A percentile compares a stretch with the other conserved stretches of the same genome.
Conservation (phyloP, 164 flowering plant genomes). For the Magnolia kwangsiensis region DNA sequence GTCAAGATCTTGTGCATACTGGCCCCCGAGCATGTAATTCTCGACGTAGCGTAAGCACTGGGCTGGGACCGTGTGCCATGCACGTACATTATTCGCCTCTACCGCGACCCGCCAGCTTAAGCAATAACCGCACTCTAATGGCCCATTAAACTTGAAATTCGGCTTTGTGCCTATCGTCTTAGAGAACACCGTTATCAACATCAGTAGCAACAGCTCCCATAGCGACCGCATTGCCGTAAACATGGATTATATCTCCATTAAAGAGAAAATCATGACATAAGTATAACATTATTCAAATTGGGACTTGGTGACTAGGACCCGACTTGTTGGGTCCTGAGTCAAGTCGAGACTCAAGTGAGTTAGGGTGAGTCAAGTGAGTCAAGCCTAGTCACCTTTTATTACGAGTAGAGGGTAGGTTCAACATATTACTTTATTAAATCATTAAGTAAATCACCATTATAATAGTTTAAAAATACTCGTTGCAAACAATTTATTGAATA, state of each 20-base stretch:
- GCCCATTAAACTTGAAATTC: background rate
- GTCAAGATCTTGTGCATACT: slow-evolving; percentile 50
- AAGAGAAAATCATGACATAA: background rate
- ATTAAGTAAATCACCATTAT: too few species aligned
- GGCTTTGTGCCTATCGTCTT: slow-evolving; percentile 5
- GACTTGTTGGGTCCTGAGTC: too few species aligned
- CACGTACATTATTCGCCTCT: slow-evolving; percentile 63
- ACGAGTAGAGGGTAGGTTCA: too few species aligned
- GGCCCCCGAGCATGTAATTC: slow-evolving; percentile 68
- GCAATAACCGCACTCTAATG: slow-evolving; percentile 26
- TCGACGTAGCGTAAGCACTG: slow-evolving; percentile 48
- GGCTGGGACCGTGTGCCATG: slow-evolving; percentile 70
- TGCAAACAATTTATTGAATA: too few species aligned
- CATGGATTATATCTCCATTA: slow-evolving; percentile 2
- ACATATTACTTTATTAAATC: too few species aligned
- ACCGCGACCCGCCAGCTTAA: slow-evolving; percentile 83
- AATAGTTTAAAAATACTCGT: too few species aligned
- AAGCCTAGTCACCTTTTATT: too few species aligned
- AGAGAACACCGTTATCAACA: slow-evolving; percentile 13
- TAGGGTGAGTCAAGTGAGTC: too few species aligned
- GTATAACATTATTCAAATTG: too few species aligned
- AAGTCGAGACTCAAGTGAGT: too few species aligned
- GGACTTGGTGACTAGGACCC: too few species aligned
- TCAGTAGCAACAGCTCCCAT: slow-evolving; percentile 12
- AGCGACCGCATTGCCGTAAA: slow-evolving; percentile 7